These are phyloP conservation scores for Candida easanensis DNA, from an alignment of 805 yeast species.

Conservation along the genomic window DNA sequence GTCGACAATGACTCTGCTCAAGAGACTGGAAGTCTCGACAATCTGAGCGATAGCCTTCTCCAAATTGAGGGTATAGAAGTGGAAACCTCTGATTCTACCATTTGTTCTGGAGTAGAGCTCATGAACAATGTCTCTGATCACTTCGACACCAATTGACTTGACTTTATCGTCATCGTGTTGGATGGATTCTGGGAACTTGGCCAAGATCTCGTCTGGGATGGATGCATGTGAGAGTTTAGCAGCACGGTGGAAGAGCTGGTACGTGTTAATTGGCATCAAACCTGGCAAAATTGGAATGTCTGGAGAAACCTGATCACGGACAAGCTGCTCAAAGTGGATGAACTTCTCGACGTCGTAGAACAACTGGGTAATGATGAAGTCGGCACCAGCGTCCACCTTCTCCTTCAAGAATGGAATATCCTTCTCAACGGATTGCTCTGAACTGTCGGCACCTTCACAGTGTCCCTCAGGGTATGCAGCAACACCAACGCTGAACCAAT, in stretches of 20 bases:
- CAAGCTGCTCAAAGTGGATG: slow-evolving; percentile 54
- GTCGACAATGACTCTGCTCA: slow-evolving; percentile 45
- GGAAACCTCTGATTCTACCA: slow-evolving; percentile 74
- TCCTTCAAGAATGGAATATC: slow-evolving; percentile 82
- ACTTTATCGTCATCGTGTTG: slow-evolving; percentile 77
- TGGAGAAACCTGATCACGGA: slow-evolving; percentile 40
- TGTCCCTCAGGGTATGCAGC: slow-evolving; percentile 99
- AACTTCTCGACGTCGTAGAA: slow-evolving; percentile 86
- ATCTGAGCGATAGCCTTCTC: slow-evolving; percentile 91
- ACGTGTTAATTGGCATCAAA: slow-evolving; percentile 87
- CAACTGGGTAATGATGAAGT: slow-evolving; percentile 85
- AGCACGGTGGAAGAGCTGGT: slow-evolving; percentile 77
- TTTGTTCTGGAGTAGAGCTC: slow-evolving; percentile 50
- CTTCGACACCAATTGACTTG: slow-evolving; percentile 76
- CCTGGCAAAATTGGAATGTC: slow-evolving; percentile 76
- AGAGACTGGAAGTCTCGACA: slow-evolving; percentile 56
- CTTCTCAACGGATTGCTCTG: slow-evolving; percentile 58
- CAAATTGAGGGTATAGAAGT: slow-evolving; percentile 87
- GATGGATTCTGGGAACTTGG: slow-evolving; percentile 50
- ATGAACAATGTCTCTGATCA: slow-evolving; percentile 61
- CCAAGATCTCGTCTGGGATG: slow-evolving; percentile 58
- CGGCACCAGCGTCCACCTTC: slow-evolving; percentile 92
- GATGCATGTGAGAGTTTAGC: slow-evolving; percentile 86
- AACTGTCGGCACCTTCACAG: slow-evolving; percentile 74
- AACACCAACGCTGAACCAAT: slow-evolving; percentile 90